Evolutionary conservation across 768 basidiomycete species (phyloP).

Genomic region (Tulasnella sp.): DNA sequence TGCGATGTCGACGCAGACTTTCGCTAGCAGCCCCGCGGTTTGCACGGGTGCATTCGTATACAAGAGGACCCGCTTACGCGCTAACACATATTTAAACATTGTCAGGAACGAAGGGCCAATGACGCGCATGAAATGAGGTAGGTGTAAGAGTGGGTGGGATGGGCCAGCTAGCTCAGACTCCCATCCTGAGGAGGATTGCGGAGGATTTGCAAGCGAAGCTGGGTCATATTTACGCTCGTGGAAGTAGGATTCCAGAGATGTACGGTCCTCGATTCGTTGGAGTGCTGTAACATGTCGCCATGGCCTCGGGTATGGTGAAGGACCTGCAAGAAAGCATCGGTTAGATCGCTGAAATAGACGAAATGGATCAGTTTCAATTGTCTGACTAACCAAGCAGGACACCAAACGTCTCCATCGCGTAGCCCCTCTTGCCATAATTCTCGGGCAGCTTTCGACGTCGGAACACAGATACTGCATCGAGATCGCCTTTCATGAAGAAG

Average conservation of each 20-base stretch:
- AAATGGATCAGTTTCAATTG: background rate
- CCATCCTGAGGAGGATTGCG: slow-evolving; percentile 21
- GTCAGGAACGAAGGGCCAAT: slow-evolving; percentile 70
- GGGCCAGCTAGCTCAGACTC: slow-evolving; percentile 10
- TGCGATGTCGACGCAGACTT: slow-evolving; percentile 23
- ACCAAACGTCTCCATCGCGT: slow-evolving; percentile 15
- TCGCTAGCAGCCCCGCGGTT: slow-evolving; percentile 59
- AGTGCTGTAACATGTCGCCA: slow-evolving; percentile 61
- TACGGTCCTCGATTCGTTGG: slow-evolving; percentile 42
- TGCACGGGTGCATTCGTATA: slow-evolving; percentile 73
- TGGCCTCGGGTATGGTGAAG: slow-evolving; percentile 52
- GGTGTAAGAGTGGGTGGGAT: slow-evolving; percentile 50
- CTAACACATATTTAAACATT: slow-evolving; percentile 67
- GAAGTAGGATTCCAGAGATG: slow-evolving; percentile 46
- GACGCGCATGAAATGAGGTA: slow-evolving; percentile 64
- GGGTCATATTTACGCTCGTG: background rate
- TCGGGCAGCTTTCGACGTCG: slow-evolving; percentile 55
- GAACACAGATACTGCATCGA: slow-evolving; percentile 66
- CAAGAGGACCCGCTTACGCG: slow-evolving; percentile 62
- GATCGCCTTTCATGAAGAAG: slow-evolving; percentile 58
- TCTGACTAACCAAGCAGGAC: slow-evolving; percentile 14
- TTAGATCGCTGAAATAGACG: background rate
- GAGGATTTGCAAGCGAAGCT: slow-evolving; percentile 19
- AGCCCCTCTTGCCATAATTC: slow-evolving; percentile 36
- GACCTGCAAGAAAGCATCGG: background rate